Evolutionary conservation across 495 filamentous ascomycete genomes (phyloP).

Genomic region (Zalerion maritima): DNA sequence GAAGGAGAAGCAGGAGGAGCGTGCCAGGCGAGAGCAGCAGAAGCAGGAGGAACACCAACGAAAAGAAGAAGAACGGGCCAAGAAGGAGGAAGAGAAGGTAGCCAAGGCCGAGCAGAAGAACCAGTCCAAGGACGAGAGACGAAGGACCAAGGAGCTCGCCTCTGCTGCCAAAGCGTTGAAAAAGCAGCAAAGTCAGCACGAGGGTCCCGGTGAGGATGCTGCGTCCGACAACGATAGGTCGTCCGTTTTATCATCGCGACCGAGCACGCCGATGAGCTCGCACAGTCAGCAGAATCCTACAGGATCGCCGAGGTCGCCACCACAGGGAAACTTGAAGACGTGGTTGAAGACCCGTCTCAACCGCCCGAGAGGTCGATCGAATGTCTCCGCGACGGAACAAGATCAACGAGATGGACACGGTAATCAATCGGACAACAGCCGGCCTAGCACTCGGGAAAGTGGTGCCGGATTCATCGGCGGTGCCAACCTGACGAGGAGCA

Average conservation of each 20-base stretch:
- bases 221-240: constrained; percentile 7
- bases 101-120: constrained; percentile 34
- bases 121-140: constrained; percentile 27
- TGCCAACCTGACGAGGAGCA: constrained; percentile 23
- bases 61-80: constrained; percentile 30
- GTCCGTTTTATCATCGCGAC: constrained; percentile 10
- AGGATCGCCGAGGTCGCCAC: constrained; percentile 29
- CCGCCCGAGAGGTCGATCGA: constrained; percentile 23
- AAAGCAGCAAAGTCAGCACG: constrained; percentile 8
- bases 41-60: too few relatives aligned
- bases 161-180: constrained; percentile 2
- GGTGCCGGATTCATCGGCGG: constrained; percentile 39
- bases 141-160: constrained; percentile 12
- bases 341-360: constrained; percentile 47
- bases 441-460: constrained; percentile 4
- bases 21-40: constrained; percentile 31
- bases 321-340: too few relatives aligned
- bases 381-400: constrained; percentile 15
- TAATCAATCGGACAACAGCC: constrained; percentile 3
- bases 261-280: constrained; percentile 7
- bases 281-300: constrained; percentile 6
- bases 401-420: constrained; percentile 8
- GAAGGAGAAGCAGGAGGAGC: constrained; percentile 37
- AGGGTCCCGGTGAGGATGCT: constrained; percentile 4
- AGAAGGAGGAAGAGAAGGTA: constrained; percentile 37